phyloP scores from a whole-genome alignment of 1,284 basidiomycete genomes.

The Vanrija sp. region DNA sequence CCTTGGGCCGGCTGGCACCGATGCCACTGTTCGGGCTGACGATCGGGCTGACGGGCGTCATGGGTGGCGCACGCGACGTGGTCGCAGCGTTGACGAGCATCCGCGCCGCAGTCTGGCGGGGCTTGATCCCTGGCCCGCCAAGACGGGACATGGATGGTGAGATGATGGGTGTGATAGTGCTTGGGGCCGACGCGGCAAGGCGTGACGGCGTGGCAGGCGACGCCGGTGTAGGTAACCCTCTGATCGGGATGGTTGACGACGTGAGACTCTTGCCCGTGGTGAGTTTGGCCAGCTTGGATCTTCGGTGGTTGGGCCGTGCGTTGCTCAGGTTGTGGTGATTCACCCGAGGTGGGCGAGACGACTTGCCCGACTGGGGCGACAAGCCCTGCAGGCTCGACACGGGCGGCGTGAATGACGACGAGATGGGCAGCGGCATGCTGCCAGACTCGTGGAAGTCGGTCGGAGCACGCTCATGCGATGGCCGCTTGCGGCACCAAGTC shows the following conservation, averaged over 20 bases:
- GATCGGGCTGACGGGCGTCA: not conserved
- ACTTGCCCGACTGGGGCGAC: slow-evolving; percentile 7
- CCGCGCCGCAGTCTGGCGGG: slow-evolving; percentile 36
- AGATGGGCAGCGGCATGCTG: slow-evolving; percentile 33
- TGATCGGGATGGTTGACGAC: slow-evolving; percentile 40
- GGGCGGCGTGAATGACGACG: slow-evolving; percentile 28
- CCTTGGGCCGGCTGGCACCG: not conserved
- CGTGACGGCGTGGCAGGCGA: slow-evolving; percentile 9
- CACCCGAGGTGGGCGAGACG: slow-evolving; percentile 4
- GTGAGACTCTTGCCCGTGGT: slow-evolving; percentile 16
- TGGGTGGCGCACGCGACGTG: not conserved
- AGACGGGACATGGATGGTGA: slow-evolving; percentile 27
- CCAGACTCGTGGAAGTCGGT: slow-evolving; percentile 14
- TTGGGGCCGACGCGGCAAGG: slow-evolving; percentile 25
- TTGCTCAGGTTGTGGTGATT: slow-evolving; percentile 22
- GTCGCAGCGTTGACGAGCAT: slow-evolving; percentile 31
- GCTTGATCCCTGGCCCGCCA: slow-evolving; percentile 36
- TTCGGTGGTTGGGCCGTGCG: slow-evolving; percentile 20
- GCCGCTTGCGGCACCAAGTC: slow-evolving; percentile 76
- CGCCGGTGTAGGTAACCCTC: slow-evolving; percentile 21
- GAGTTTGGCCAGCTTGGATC: slow-evolving; percentile 20
- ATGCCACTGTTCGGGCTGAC: slow-evolving; percentile 3
- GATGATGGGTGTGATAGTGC: slow-evolving; percentile 1
- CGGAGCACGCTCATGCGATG: slow-evolving; percentile 12
- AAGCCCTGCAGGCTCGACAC: slow-evolving; percentile 15